Conservation (phyloP, 352 stramenopile genomes). For the Pythium coloratum region DNA sequence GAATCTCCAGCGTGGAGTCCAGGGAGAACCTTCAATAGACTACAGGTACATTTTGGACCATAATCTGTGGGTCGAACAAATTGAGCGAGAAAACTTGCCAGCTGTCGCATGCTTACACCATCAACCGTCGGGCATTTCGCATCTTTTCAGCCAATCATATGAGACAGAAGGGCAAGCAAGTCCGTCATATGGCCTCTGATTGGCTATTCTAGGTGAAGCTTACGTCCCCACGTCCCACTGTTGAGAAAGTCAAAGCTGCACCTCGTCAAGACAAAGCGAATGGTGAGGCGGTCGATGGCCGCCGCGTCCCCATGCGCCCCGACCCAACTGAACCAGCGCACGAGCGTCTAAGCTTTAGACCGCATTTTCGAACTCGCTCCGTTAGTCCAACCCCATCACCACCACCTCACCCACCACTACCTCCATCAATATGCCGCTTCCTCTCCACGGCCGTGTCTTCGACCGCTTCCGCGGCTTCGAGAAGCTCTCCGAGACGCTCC, state of each 20-base stretch:
- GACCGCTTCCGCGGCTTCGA: conserved; percentile 25
- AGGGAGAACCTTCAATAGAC: no score
- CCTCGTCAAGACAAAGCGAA: conserved; percentile 6
- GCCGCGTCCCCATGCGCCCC: neutral
- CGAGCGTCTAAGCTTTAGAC: neutral
- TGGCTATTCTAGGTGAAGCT: conserved; percentile 5
- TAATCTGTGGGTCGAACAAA: neutral
- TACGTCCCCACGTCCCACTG: conserved; percentile 13
- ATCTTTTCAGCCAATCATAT: conserved; percentile 14
- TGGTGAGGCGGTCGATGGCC: no score
- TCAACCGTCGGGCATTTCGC: neutral
- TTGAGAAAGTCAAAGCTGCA: conserved; percentile 13
- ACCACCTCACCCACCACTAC: neutral
- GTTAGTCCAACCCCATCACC: neutral
- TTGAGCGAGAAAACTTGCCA: neutral
- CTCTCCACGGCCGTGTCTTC: conserved; percentile 23
- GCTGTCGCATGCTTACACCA: conserved; percentile 22
- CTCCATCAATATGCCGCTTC: conserved; percentile 10
- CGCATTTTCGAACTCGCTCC: conserved; percentile 6
- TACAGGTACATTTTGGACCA: neutral
- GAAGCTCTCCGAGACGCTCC: conserved; percentile 25
- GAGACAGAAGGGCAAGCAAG: neutral
- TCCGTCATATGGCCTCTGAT: conserved; percentile 17
- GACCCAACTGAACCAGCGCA: neutral
- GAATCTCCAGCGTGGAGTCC: neutral